Percentiles rank a stretch among this genome's conserved stretches.
phyloP scores from a whole-genome alignment of 73 alveolate genomes.

The Paramecium primaurelia region DNA sequence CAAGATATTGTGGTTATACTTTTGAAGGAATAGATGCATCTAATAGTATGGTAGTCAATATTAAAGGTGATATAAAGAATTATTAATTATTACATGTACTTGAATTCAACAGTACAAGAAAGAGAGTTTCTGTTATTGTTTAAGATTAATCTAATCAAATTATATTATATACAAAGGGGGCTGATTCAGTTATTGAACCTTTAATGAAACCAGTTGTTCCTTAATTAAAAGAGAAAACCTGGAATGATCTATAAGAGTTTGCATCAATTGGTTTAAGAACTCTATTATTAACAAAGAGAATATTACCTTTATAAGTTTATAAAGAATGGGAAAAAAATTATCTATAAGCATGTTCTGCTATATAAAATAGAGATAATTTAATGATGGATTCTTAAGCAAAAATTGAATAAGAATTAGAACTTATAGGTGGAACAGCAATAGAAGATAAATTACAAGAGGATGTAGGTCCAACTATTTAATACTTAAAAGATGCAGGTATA shows the following conservation, averaged over 20 bases:
- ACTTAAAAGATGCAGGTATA: conserved; percentile 87
- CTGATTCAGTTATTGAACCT: conserved; percentile 86
- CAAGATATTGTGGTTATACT: conserved; percentile 69
- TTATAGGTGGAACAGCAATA: conserved; percentile 94
- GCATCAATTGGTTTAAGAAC: conserved; percentile 94
- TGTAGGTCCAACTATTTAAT: conserved; percentile 95
- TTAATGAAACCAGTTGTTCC: conserved; percentile 49
- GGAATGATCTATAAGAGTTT: conserved; percentile 63
- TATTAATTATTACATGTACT: conserved; percentile 48
- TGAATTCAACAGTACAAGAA: conserved; percentile 62
- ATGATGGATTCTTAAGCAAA: conserved; percentile 70
- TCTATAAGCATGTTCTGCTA: conserved; percentile 20
- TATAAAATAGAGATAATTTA: conserved; percentile 45
- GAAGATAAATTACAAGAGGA: conserved; percentile 97
- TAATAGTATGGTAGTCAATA: conserved; percentile 54
- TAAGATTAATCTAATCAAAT: conserved; percentile 69
- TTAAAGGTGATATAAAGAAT: conserved; percentile 58
- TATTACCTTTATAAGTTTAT: conserved; percentile 54
- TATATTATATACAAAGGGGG: conserved; percentile 86
- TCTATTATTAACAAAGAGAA: conserved; percentile 83
- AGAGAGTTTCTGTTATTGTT: conserved; percentile 80
- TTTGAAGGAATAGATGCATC: conserved; percentile 65
- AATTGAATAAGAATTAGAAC: conserved; percentile 80
- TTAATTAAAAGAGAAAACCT: conserved; percentile 13
- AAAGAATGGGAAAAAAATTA: conserved; percentile 68